Percentiles rank a stretch among this genome's conserved stretches.
Conservation (phyloP, 1,284 basidiomycete genomes). For the Melanopsichium pennsylvanicum region DNA sequence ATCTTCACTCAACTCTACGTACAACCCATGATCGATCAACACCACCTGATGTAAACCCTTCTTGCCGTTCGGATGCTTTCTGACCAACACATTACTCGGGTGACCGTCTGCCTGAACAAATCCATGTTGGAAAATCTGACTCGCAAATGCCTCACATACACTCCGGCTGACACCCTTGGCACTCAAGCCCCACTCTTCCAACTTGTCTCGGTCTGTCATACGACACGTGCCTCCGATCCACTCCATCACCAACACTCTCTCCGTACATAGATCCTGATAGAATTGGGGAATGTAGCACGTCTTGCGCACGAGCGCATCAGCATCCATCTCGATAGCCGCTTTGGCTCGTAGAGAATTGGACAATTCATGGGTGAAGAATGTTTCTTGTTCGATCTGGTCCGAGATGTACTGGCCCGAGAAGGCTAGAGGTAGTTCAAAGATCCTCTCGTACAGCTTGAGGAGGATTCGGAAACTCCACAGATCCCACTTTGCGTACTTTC, state of each 20-base stretch:
- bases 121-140: conserved; percentile 61
- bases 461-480: conserved; percentile 54
- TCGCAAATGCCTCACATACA: conserved; percentile 57
- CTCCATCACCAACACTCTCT: conserved; percentile 55
- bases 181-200: conserved; percentile 51
- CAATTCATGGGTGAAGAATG: conserved; percentile 49
- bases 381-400: conserved; percentile 59
- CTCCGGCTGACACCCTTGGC: conserved; percentile 45
- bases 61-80: conserved; percentile 53
- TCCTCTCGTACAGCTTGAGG: conserved; percentile 51
- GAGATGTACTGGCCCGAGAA: conserved; percentile 56
- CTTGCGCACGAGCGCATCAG: conserved; percentile 40
- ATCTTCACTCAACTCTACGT: conserved; percentile 51
- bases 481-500: conserved; percentile 57
- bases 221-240: conserved; percentile 49
- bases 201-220: conserved; percentile 53
- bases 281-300: conserved; percentile 55
- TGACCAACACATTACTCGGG: conserved; percentile 52
- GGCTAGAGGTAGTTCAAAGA: conserved; percentile 55
- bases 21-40: conserved; percentile 60
- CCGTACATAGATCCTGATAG: conserved; percentile 44
- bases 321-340: conserved; percentile 45
- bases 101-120: conserved; percentile 61
- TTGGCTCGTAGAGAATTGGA: conserved; percentile 47
- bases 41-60: conserved; percentile 55